Conservation (phyloP, 164 flowering plant species). For the Stephania yunnanensis region DNA sequence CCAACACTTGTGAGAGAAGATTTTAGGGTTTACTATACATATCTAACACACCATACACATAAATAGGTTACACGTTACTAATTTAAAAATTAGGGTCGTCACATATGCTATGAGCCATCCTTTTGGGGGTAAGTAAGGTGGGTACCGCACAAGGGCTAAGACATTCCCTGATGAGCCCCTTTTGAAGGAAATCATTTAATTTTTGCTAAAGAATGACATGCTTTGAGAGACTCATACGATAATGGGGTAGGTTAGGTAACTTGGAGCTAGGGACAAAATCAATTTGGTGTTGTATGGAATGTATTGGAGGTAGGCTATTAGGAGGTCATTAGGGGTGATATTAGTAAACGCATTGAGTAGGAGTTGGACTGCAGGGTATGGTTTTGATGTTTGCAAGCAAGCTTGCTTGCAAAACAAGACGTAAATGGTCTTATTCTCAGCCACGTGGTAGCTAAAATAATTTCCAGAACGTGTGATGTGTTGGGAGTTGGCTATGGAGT, state of each 20-base stretch:
- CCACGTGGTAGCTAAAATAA: background rate
- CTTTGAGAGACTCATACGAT: background rate
- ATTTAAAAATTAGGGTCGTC: too few relatives aligned
- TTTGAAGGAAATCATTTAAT: background rate
- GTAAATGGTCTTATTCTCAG: too few relatives aligned
- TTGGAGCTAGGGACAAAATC: background rate
- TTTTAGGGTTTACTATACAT: too few relatives aligned
- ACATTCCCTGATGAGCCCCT: background rate
- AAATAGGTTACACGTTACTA: too few relatives aligned
- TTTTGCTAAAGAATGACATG: background rate
- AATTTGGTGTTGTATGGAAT: background rate
- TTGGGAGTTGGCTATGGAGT: too few relatives aligned
- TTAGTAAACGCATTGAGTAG: background rate
- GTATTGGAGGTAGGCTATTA: background rate
- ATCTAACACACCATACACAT: background rate
- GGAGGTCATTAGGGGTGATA: background rate
- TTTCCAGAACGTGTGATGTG: background rate
- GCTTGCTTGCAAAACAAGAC: background rate
- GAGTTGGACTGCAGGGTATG: background rate
- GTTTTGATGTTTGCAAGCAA: too few relatives aligned
- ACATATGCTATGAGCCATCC: constrained; percentile 6
- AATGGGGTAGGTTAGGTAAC: constrained; percentile 3
- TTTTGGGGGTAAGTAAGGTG: background rate
- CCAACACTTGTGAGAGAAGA: too few relatives aligned
- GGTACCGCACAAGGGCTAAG: background rate